Conservation (phyloP, 306 rosid genomes). For the Casuarina equisetifolia region DNA sequence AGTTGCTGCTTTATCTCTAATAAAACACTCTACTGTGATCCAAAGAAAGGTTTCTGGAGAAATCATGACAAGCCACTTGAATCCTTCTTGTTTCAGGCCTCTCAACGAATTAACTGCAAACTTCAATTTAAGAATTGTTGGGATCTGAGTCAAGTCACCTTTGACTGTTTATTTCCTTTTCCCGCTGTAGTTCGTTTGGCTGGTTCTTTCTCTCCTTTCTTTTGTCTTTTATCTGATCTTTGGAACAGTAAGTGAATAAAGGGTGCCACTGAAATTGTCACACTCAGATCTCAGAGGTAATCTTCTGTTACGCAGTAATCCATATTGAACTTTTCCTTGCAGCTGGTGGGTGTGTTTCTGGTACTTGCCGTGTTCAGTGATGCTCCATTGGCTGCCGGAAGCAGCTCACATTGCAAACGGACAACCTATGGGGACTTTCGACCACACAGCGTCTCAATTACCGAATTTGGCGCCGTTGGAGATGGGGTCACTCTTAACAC, state of each 20-base stretch:
- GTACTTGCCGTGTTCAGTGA: slow-evolving; percentile 54
- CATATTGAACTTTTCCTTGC: slow-evolving; percentile 33
- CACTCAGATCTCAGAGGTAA: background rate
- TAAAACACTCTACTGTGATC: slow-evolving; percentile 23
- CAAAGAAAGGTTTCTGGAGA: background rate
- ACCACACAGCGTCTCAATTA: slow-evolving; percentile 77
- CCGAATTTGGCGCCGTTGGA: slow-evolving; percentile 83
- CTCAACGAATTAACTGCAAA: background rate
- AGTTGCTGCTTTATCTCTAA: background rate
- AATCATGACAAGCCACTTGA: slow-evolving; percentile 19
- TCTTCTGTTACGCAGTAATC: slow-evolving; percentile 1
- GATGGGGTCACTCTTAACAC: slow-evolving; percentile 83
- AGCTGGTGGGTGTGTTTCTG: slow-evolving; percentile 65
- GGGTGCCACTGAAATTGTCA: slow-evolving; percentile 20
- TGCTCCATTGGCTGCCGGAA: slow-evolving; percentile 56
- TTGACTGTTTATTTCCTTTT: background rate
- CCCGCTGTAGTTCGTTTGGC: background rate
- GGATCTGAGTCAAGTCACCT: slow-evolving; percentile 19
- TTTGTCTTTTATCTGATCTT: slow-evolving; percentile 1
- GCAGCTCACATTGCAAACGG: slow-evolving; percentile 59
- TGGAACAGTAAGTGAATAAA: background rate
- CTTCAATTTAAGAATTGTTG: background rate
- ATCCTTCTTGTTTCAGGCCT: slow-evolving; percentile 18
- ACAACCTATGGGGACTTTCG: slow-evolving; percentile 44
- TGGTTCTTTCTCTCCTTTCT: background rate